Conservation (phyloP, 805 yeast species). For the Teunomyces lycoperdinae region DNA sequence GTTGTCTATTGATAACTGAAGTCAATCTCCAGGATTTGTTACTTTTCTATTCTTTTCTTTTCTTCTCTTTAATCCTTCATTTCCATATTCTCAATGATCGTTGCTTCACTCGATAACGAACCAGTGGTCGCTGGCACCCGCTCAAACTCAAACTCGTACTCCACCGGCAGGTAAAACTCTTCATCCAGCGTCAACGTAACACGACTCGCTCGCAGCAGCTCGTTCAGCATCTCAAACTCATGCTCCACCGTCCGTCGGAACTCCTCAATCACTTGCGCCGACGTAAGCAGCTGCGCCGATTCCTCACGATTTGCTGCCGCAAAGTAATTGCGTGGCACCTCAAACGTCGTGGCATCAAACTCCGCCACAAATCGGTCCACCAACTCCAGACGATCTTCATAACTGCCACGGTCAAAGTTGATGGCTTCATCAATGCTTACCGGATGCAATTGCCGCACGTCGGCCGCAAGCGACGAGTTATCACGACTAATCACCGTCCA, state of each 20-base stretch:
- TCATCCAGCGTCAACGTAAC: constrained; percentile 24
- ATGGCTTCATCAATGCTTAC: neutral
- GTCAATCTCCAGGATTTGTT: too few species aligned
- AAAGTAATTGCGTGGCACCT: constrained; percentile 11
- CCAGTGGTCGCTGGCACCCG: neutral
- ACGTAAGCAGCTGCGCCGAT: constrained; percentile 24
- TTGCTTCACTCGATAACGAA: constrained; percentile 8
- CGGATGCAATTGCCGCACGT: constrained; percentile 20
- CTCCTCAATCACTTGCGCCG: constrained; percentile 16
- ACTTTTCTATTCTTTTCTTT: neutral
- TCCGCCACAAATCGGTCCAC: constrained; percentile 2
- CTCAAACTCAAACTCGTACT: constrained; percentile 16
- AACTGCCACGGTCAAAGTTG: neutral
- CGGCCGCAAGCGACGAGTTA: constrained; percentile 21
- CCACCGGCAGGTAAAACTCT: constrained; percentile 33
- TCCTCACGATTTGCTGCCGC: constrained; percentile 10
- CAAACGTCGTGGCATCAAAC: constrained; percentile 9
- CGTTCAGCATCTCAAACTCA: neutral
- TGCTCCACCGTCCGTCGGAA: neutral
- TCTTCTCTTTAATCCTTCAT: too few species aligned
- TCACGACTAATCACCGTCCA: constrained; percentile 25
- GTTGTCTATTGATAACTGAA: neutral
- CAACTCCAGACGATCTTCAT: neutral
- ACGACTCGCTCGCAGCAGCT: constrained; percentile 1
- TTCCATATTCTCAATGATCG: constrained; percentile 2